Evolutionary conservation across 2,329 filamentous ascomycete genomes (phyloP), one percentile per base, ranked within the genome.

Genomic region (Pseudodiploospora longispora): DNA sequence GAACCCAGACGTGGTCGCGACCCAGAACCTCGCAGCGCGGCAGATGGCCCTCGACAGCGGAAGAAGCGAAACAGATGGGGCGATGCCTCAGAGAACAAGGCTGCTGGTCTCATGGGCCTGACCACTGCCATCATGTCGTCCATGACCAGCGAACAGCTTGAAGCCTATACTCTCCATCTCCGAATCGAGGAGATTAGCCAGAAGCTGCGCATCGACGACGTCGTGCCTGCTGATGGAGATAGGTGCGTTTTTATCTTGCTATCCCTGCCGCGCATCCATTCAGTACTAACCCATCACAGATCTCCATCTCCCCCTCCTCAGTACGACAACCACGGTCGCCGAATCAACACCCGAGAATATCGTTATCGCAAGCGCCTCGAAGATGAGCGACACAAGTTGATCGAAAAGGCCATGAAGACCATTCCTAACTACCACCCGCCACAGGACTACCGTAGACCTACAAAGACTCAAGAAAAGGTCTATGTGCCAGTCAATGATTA

Each of bases 401-500:
- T 98, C 64, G 93, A 98, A 65, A 96, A 94, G 76, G 93, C 93
- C 59, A 95, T 97, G 87, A 97, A 97, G 76, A 89, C 87, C 62
- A 97, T 98, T 67, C 91, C 93, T 73, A 96, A 96, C 80, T 98
- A 98, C 67, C 89, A 97, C 65, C 93, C 93, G 60, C 93, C 93
- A 47, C 87, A 91, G 77, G 93, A 98, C 68, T 98, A 98, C 69
- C 88, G 93, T 67, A 87, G 93, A 60, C 93, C 93, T 51, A 97
- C 91, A 67, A 98, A 98, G 85, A 98, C 93, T 65, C 93, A 98
- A 72, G 93, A 98, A 78, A 98, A 98, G 78, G 94, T 98, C 85
- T 98, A 98, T 68, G 93, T 98, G 68, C 93, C 93, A 67, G 93
- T 98, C 75, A 98, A 98, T 81, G 93, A 98, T 71, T 98, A 98